These are phyloP conservation scores for Sphaerulina vaccinii DNA, from an alignment of 2,329 filamentous ascomycete species.

Conservation along the genomic window DNA sequence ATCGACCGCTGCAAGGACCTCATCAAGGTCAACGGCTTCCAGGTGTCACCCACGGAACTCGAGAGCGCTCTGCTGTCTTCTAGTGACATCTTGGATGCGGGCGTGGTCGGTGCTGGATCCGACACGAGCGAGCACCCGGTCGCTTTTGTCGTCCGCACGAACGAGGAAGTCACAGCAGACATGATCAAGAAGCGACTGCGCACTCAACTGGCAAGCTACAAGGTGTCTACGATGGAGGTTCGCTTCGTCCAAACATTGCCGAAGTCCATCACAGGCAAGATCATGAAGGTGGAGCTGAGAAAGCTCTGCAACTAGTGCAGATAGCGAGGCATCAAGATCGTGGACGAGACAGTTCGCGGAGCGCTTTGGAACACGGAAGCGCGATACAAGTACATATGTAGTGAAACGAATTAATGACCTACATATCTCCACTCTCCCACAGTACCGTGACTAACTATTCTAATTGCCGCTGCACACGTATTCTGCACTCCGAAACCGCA, in stretches of 20 bases:
- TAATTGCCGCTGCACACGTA: no score
- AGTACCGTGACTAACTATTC: no score
- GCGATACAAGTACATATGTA: no score
- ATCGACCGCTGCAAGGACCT: slow-evolving; percentile 39
- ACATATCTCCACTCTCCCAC: no score
- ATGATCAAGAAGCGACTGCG: slow-evolving; percentile 35
- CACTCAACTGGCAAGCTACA: slow-evolving; percentile 39
- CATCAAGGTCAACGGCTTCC: slow-evolving; percentile 39
- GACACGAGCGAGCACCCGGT: slow-evolving; percentile 25
- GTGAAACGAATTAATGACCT: no score
- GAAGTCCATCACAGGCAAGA: slow-evolving; percentile 36
- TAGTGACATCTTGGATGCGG: slow-evolving; percentile 30
- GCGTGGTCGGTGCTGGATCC: slow-evolving; percentile 27
- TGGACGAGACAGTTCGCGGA: no score
- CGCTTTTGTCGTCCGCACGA: slow-evolving; percentile 25
- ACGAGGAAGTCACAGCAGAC: slow-evolving; percentile 20
- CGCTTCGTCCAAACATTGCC: slow-evolving; percentile 34
- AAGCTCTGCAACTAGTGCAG: slow-evolving; percentile 1
- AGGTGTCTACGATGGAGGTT: slow-evolving; percentile 30
- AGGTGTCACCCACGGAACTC: slow-evolving; percentile 38
- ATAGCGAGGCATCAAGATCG: no score
- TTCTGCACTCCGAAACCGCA: no score
- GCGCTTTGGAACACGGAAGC: no score
- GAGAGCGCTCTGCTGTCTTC: slow-evolving; percentile 33
- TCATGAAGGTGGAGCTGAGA: slow-evolving; percentile 28